Evolutionary conservation across 177 flowering plant genomes (phyloP).

Genomic region (Telopea speciosissima): DNA sequence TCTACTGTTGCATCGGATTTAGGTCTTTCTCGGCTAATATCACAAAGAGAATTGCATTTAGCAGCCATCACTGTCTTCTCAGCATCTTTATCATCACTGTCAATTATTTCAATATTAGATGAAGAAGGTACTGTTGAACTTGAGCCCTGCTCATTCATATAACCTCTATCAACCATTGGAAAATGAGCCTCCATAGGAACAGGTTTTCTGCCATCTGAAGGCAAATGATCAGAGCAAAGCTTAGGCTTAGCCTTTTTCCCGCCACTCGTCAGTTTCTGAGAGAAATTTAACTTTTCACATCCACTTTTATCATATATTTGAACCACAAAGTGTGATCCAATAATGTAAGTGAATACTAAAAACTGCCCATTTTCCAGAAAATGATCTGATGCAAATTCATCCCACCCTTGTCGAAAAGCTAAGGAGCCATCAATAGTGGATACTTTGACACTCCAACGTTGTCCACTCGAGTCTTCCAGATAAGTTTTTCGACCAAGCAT

Average conservation of each 20-base stretch:
- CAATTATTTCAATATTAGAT: slow-evolving; percentile 8
- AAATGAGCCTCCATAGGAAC: slow-evolving; percentile 6
- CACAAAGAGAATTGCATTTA: slow-evolving; percentile 2
- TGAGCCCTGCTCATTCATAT: slow-evolving; percentile 18
- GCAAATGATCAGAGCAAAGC: slow-evolving; percentile 2
- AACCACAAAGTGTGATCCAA: slow-evolving; percentile 39
- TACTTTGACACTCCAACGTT: slow-evolving; percentile 32
- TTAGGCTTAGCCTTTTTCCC: background rate
- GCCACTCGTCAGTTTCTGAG: slow-evolving; percentile 1
- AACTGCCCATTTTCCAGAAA: slow-evolving; percentile 39
- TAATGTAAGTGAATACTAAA: slow-evolving; percentile 30
- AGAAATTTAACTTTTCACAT: slow-evolving; percentile 28
- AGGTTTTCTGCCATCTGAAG: slow-evolving; percentile 5
- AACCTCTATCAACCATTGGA: slow-evolving; percentile 13
- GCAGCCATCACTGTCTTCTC: slow-evolving; percentile 4
- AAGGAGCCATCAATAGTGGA: slow-evolving; percentile 24
- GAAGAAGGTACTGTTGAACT: slow-evolving; percentile 11
- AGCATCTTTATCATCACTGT: slow-evolving; percentile 1
- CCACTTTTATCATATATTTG: slow-evolving; percentile 31
- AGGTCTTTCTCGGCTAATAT: slow-evolving; percentile 4
- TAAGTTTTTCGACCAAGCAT: slow-evolving; percentile 19
- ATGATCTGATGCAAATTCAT: slow-evolving; percentile 34
- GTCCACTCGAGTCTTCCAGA: slow-evolving; percentile 44
- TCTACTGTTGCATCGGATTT: slow-evolving; percentile 2
- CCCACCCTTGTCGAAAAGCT: slow-evolving; percentile 56